Evolutionary conservation across 352 stramenopile genomes (phyloP).

Genomic region (Globisporangium nagaii): DNA sequence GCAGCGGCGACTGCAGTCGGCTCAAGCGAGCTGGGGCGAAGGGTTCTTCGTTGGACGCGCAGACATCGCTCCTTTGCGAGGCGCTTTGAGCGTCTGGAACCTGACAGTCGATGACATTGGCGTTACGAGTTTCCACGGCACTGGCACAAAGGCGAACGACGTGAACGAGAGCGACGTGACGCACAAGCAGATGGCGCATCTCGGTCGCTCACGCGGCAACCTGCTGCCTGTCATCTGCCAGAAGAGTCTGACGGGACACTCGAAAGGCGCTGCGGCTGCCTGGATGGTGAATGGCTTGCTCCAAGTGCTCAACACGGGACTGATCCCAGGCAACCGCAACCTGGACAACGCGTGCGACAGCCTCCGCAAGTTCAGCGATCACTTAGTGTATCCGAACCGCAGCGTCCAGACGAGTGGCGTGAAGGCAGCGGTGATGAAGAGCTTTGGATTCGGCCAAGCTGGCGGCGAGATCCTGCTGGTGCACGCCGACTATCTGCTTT

Average conservation of each 20-base stretch:
- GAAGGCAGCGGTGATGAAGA: constrained; percentile 80
- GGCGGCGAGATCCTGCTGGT: constrained; percentile 70
- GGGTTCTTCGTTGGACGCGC: constrained; percentile 50
- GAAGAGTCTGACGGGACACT: constrained; percentile 79
- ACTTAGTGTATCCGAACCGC: constrained; percentile 79
- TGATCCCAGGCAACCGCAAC: constrained; percentile 80
- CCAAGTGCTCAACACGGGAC: constrained; percentile 68
- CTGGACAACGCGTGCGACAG: constrained; percentile 72
- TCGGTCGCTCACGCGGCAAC: constrained; percentile 73
- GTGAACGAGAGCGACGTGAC: constrained; percentile 87
- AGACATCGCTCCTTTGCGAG: constrained; percentile 74
- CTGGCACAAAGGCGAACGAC: constrained; percentile 80
- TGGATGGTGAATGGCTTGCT: constrained; percentile 84
- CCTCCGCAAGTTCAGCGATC: constrained; percentile 69
- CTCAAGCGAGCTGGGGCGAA: constrained; percentile 63
- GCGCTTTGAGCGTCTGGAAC: constrained; percentile 73
- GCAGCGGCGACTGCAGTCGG: constrained; percentile 56
- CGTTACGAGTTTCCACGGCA: constrained; percentile 84
- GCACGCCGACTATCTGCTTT: constrained; percentile 70
- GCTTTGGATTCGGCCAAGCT: constrained; percentile 81
- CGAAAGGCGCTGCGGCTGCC: constrained; percentile 74
- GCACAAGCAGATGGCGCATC: constrained; percentile 77
- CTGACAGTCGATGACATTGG: constrained; percentile 75
- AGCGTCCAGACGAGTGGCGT: constrained; percentile 72
- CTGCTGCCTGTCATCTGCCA: constrained; percentile 73